Conservation (phyloP, 2,329 filamentous ascomycete genomes). For the Cladosporium sphaerospermum region DNA sequence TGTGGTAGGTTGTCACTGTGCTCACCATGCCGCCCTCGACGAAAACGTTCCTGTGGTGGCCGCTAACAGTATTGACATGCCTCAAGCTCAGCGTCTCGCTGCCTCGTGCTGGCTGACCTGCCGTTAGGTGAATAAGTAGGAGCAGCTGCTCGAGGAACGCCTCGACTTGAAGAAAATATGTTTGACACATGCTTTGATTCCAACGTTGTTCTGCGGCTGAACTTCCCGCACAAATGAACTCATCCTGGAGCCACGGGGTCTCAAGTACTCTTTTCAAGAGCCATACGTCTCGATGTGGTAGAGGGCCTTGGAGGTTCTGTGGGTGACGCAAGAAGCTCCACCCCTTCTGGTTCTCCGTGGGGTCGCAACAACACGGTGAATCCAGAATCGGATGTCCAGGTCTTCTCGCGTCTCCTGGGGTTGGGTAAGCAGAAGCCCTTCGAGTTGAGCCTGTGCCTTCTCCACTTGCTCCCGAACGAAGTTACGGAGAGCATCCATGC, state of each 20-base stretch:
- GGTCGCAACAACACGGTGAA: not conserved
- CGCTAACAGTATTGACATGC: slow-evolving; percentile 12
- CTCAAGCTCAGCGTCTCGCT: slow-evolving; percentile 15
- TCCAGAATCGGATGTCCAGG: not conserved
- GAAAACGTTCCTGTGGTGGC: slow-evolving; percentile 14
- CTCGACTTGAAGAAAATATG: not conserved
- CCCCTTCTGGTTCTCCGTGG: not conserved
- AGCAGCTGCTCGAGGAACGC: slow-evolving; percentile 14
- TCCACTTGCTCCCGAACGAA: not conserved
- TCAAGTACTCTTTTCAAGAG: not conserved
- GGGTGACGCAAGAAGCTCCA: not conserved
- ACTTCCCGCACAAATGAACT: not conserved
- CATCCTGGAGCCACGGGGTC: not conserved
- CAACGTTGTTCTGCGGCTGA: not conserved
- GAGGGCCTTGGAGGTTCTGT: not conserved
- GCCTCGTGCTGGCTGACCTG: slow-evolving; percentile 16
- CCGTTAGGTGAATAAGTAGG: slow-evolving; percentile 16
- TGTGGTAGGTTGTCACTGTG: slow-evolving; percentile 18
- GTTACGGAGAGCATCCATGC: not conserved
- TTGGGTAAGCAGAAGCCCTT: not conserved
- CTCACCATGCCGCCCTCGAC: slow-evolving; percentile 16
- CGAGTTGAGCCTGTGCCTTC: slow-evolving; percentile 1
- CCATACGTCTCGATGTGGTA: not conserved
- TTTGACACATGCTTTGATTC: not conserved
- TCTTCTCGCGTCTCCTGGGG: not conserved